Conservation (phyloP, 2,329 filamentous ascomycete species). For the Fusarium pseudonygamai region DNA sequence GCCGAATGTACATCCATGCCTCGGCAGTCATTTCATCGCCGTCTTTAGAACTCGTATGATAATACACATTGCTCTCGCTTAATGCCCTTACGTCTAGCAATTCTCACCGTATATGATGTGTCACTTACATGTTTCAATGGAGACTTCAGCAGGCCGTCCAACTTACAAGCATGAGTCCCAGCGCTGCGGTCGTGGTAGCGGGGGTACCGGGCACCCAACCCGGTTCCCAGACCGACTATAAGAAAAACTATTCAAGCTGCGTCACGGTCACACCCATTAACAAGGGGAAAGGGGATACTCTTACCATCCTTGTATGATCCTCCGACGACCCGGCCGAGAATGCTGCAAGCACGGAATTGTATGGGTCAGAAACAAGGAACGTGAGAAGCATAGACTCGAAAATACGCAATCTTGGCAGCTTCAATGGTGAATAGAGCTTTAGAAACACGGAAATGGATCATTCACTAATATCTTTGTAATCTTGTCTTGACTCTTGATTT, state of each 20-base stretch:
- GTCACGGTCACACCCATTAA: not conserved
- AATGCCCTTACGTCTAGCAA: not conserved
- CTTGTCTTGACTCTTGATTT: not conserved
- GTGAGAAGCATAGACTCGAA: not conserved
- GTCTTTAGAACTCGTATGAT: not conserved
- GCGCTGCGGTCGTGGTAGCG: slow-evolving; percentile 23
- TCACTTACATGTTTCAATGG: not conserved
- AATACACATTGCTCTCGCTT: not conserved
- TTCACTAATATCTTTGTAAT: not conserved
- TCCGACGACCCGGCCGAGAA: slow-evolving; percentile 5
- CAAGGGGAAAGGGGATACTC: not conserved
- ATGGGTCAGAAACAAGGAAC: not conserved
- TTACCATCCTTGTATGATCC: not conserved
- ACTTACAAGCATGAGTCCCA: slow-evolving; percentile 9
- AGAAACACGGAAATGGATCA: not conserved
- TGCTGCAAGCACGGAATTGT: not conserved
- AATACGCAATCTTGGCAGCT: not conserved
- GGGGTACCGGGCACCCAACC: slow-evolving; percentile 2
- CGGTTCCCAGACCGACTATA: not conserved
- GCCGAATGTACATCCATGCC: not conserved
- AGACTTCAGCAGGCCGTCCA: not conserved
- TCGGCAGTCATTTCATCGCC: slow-evolving; percentile 4
- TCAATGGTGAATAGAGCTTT: not conserved
- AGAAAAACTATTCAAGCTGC: not conserved
- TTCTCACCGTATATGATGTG: not conserved